phyloP scores from a whole-genome alignment of 2,329 filamentous ascomycete genomes.

The Colletotrichum karsti region DNA sequence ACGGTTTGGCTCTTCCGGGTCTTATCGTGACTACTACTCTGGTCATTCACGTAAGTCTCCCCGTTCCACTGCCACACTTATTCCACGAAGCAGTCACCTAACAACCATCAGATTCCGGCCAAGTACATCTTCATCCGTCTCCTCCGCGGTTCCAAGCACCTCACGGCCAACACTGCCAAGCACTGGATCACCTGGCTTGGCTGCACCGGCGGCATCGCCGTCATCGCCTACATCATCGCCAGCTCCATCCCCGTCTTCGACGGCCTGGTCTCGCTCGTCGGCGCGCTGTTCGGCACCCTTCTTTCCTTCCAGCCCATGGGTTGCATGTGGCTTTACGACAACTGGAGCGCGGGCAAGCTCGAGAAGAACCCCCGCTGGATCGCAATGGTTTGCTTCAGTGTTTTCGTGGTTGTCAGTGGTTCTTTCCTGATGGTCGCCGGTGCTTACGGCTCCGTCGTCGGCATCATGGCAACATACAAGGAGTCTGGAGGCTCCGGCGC shows the following conservation, averaged over 20 bases:
- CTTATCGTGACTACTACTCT: conserved; percentile 38
- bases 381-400: conserved; percentile 35
- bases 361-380: conserved; percentile 21
- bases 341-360: conserved; percentile 40
- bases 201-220: conserved; percentile 34
- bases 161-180: conserved; percentile 36
- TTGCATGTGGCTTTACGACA: conserved; percentile 53
- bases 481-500: conserved; percentile 43
- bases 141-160: conserved; percentile 38
- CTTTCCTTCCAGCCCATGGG: conserved; percentile 40
- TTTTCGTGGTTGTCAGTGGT: conserved; percentile 42
- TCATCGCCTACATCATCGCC: conserved; percentile 39
- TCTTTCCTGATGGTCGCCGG: conserved; percentile 52
- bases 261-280: conserved; percentile 36
- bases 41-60: conserved; percentile 36
- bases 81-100: not conserved
- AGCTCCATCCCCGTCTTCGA: conserved; percentile 39
- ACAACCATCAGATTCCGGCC: conserved; percentile 26
- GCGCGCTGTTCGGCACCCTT: conserved; percentile 36
- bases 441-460: conserved; percentile 52
- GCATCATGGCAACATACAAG: conserved; percentile 47
- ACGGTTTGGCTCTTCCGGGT: conserved; percentile 46
- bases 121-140: conserved; percentile 39
- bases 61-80: accelerated
- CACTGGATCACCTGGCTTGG: conserved; percentile 43